Conservation (phyloP, 306 rosid species). For the apple (Malus domestica) region ASM211411v1 NC_041799.1:12827001-12827500, state of each 20-base stretch:
- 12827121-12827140: conserved; percentile 54
- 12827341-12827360: conserved; percentile 83
- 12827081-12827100: conserved; percentile 40
- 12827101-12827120: conserved; percentile 25
- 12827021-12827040: conserved; percentile 82
- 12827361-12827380: conserved; percentile 72
- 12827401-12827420: conserved; percentile 80
- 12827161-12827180: conserved; percentile 90
- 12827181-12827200: conserved; percentile 64
- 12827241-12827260: conserved; percentile 59
- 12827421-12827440: conserved; percentile 97
- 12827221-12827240: conserved; percentile 89
- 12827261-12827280: conserved; percentile 70
- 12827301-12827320: conserved; percentile 71
- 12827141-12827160: conserved; percentile 85
- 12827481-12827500: conserved; percentile 18
- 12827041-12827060: conserved; percentile 36
- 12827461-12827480: conserved; percentile 68
- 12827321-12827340: conserved; percentile 78
- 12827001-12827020: conserved; percentile 89
- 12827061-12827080: conserved; percentile 55
- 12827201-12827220: conserved; percentile 73
- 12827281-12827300: conserved; percentile 76
- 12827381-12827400: conserved; percentile 91
- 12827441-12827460: conserved; percentile 89